Evolutionary conservation across 306 rosid species (phyloP).

Genomic region (Pachyrhizus erosus): DNA sequence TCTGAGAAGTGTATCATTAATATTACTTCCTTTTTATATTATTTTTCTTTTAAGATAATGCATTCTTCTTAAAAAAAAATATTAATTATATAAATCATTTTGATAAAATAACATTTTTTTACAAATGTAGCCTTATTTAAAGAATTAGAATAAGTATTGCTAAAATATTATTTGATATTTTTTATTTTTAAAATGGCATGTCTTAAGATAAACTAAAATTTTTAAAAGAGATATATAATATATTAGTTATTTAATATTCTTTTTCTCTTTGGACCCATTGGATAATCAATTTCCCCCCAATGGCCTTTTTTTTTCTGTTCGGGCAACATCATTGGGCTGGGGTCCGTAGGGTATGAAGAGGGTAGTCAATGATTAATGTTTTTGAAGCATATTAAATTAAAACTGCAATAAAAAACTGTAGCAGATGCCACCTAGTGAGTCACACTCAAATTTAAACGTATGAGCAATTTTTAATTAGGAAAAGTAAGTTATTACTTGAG

Average conservation of each 20-base stretch:
- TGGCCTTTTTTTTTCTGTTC: neutral
- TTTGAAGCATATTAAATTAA: neutral
- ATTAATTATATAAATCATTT: neutral
- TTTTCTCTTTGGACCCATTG: neutral
- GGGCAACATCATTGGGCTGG: slow-evolving; percentile 10
- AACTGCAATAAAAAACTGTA: neutral
- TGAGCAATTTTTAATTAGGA: neutral
- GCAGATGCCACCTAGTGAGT: neutral
- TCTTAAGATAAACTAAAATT: neutral
- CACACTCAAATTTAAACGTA: neutral
- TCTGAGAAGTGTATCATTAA: neutral
- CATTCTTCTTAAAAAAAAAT: neutral
- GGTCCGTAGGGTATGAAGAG: neutral
- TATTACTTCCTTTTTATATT: neutral
- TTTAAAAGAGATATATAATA: neutral
- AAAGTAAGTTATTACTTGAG: neutral
- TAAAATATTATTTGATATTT: neutral
- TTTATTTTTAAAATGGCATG: neutral
- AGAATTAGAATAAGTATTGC: neutral
- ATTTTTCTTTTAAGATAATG: neutral
- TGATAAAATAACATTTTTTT: neutral
- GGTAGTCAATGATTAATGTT: neutral
- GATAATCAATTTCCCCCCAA: neutral
- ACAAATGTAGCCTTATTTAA: neutral
- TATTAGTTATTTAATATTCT: no score